These are phyloP conservation scores for Magnusiomyces magnusii DNA, from an alignment of 1,139 yeast genomes.

Conservation along the genomic window DNA sequence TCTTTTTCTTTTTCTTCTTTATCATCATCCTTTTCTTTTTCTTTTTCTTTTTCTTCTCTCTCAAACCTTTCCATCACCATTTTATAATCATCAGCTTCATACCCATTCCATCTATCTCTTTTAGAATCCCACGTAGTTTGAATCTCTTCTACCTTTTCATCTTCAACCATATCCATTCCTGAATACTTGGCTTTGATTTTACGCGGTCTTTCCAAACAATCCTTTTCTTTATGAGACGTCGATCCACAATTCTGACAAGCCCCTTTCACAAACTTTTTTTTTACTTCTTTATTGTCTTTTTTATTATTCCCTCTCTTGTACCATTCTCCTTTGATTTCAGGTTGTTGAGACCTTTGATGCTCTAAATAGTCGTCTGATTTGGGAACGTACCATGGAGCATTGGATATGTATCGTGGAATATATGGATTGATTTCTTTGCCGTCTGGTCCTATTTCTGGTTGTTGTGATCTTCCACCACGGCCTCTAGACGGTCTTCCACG, in stretches of 20 bases:
- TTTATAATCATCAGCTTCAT: slow-evolving; percentile 52
- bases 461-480: slow-evolving; percentile 3
- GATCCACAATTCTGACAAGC: slow-evolving; percentile 51
- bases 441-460: slow-evolving; percentile 28
- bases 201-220: slow-evolving; percentile 47
- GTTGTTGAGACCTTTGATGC: slow-evolving; percentile 42
- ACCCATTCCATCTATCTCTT: slow-evolving; percentile 75
- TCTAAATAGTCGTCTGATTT: slow-evolving; percentile 37
- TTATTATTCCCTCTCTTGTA: slow-evolving; percentile 25
- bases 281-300: slow-evolving; percentile 19
- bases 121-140: slow-evolving; percentile 50
- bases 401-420: slow-evolving; percentile 38
- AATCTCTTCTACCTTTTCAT: slow-evolving; percentile 28
- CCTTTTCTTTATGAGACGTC: slow-evolving; percentile 39
- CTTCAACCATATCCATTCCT: slow-evolving; percentile 27
- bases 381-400: slow-evolving; percentile 46
- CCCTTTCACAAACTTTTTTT: slow-evolving; percentile 35
- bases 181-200: slow-evolving; percentile 36
- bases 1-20: not conserved
- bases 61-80: slow-evolving; percentile 44
- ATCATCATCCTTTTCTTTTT: not conserved
- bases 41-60: slow-evolving; percentile 19
- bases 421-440: slow-evolving; percentile 35
- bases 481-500: slow-evolving; percentile 11
- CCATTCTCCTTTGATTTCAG: slow-evolving; percentile 26